A percentile compares a stretch with the other conserved stretches of the same genome.
Evolutionary conservation across 2,329 filamentous ascomycete genomes (phyloP).

Genomic region (Oidium heveae): DNA sequence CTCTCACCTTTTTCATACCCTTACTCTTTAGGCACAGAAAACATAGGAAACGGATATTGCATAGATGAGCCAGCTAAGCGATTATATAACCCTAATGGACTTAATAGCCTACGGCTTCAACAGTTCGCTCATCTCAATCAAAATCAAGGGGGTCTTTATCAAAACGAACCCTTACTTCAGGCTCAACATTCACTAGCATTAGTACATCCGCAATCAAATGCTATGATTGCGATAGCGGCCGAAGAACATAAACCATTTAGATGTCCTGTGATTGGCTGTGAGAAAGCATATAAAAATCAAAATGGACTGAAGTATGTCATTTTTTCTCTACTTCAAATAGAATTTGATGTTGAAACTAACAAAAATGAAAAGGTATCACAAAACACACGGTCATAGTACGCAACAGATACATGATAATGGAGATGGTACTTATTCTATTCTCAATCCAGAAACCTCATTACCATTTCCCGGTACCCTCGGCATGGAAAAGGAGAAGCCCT

Average conservation of each 20-base stretch:
- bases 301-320: conserved; percentile 72
- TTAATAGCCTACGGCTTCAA: conserved; percentile 38
- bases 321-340: too few relatives aligned
- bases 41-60: conserved; percentile 29
- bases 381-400: conserved; percentile 78
- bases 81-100: conserved; percentile 63
- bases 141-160: conserved; percentile 38
- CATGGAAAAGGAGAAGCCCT: conserved; percentile 99
- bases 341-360: conserved; percentile 4
- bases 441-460: conserved; percentile 80
- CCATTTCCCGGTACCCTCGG: conserved; percentile 89
- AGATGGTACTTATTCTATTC: conserved; percentile 92
- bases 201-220: conserved; percentile 14
- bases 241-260: conserved; percentile 96
- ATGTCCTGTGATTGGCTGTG: conserved; percentile 92
- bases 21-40: conserved; percentile 17
- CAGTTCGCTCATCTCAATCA: conserved; percentile 51
- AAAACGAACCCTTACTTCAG: conserved; percentile 37
- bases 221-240: conserved; percentile 25
- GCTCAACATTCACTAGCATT: conserved; percentile 25
- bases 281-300: conserved; percentile 99
- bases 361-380: conserved; percentile 29
- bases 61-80: conserved; percentile 93
- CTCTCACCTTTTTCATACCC: conserved; percentile 17
- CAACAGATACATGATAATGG: conserved; percentile 92